Evolutionary conservation across 2,329 filamentous ascomycete genomes (phyloP).

Genomic region (Pseudofabraea citricarpa): DNA sequence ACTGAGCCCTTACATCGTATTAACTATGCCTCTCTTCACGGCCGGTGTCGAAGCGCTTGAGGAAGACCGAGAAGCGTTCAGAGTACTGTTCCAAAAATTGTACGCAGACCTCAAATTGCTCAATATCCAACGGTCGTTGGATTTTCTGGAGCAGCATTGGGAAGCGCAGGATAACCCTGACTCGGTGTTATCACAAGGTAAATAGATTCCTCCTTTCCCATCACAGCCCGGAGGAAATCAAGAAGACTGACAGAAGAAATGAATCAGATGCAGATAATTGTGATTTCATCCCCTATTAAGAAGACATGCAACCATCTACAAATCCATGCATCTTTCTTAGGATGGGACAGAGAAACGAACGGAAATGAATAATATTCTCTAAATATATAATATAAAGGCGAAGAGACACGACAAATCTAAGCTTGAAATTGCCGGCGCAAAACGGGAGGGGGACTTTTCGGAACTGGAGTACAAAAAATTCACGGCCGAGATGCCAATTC

Average conservation of each 20-base stretch:
- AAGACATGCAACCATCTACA: neutral
- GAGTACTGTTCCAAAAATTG: constrained; percentile 25
- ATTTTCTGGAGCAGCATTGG: constrained; percentile 33
- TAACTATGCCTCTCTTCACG: constrained; percentile 6
- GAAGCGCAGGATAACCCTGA: neutral
- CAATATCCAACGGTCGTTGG: constrained; percentile 34
- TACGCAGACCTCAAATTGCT: constrained; percentile 34
- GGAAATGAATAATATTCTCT: no score
- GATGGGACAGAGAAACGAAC: no score
- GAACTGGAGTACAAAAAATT: no score
- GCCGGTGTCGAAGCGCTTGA: constrained; percentile 5
- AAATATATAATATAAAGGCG: no score
- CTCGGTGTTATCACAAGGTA: neutral
- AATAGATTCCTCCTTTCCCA: no score
- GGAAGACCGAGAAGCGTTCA: constrained; percentile 4
- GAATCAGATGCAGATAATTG: neutral
- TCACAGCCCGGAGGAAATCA: no score
- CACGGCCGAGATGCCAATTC: no score
- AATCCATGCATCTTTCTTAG: no score
- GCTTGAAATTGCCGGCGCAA: no score
- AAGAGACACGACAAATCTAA: no score
- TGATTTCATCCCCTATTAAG: constrained; percentile 2
- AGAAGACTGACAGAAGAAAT: no score
- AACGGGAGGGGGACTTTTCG: no score
- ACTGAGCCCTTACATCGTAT: constrained; percentile 9